Percentiles rank a stretch among this genome's conserved stretches.
These are phyloP conservation scores for Macadamia integrifolia DNA, from an alignment of 164 flowering plant species.

Conservation along the genomic window DNA sequence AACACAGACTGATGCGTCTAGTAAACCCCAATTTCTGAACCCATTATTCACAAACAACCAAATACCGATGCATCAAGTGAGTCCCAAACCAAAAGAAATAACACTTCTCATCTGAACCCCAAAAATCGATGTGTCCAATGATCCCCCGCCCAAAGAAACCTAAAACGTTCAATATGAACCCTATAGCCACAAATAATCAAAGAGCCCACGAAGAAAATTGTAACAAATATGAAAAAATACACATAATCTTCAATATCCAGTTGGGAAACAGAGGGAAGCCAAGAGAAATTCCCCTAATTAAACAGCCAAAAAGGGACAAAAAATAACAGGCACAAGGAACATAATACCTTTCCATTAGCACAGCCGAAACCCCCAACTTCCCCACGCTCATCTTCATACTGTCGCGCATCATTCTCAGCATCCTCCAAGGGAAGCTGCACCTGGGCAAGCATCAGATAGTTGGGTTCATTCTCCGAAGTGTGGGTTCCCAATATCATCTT, in stretches of 20 bases:
- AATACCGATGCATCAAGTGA: background rate
- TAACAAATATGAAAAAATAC: background rate
- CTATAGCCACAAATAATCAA: background rate
- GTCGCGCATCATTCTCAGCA: constrained; percentile 82
- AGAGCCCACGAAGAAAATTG: background rate
- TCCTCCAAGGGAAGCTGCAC: constrained; percentile 91
- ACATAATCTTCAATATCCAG: background rate
- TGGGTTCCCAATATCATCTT: constrained; percentile 93
- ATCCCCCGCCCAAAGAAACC: too few relatives aligned
- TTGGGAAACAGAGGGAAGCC: background rate
- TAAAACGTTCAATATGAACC: background rate
- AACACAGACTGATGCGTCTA: too few relatives aligned
- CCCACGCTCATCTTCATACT: constrained; percentile 70
- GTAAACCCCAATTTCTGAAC: too few relatives aligned
- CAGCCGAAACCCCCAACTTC: constrained; percentile 88
- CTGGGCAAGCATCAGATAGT: constrained; percentile 90
- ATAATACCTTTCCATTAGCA: constrained; percentile 74
- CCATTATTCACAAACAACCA: too few relatives aligned
- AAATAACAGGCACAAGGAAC: background rate
- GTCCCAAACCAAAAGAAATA: background rate
- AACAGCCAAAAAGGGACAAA: background rate
- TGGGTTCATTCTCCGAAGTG: constrained; percentile 93
- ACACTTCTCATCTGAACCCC: background rate
- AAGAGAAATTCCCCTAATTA: too few relatives aligned
- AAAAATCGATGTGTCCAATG: too few relatives aligned